Evolutionary conservation across 495 filamentous ascomycete species (phyloP).

Genomic region (Glonium stellatum): DNA sequence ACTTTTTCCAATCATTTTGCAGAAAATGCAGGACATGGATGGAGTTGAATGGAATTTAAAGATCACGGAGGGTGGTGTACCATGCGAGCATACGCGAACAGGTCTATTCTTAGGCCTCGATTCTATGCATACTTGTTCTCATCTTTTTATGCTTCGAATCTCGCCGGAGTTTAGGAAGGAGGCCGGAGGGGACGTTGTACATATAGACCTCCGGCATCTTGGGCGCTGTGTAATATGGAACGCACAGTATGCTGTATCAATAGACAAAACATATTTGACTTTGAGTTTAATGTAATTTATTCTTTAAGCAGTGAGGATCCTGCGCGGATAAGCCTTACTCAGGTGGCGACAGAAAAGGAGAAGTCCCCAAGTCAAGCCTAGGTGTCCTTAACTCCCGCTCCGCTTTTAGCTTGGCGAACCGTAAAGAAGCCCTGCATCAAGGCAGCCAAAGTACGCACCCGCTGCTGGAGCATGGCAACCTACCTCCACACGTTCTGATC

Average conservation of each 20-base stretch:
- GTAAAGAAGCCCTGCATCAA: background rate
- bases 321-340: background rate
- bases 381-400: background rate
- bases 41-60: background rate
- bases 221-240: background rate
- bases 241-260: background rate
- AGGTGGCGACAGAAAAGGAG: background rate
- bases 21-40: background rate
- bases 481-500: background rate
- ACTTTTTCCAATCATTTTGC: background rate
- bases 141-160: background rate
- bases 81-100: background rate
- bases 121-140: background rate
- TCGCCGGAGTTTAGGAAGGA: constrained; percentile 2
- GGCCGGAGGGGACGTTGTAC: background rate
- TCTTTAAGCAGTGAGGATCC: no score
- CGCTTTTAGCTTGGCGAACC: background rate
- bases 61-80: background rate
- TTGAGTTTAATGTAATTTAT: background rate
- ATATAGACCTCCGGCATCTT: constrained; percentile 7
- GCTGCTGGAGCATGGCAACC: background rate
- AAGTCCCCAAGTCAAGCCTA: background rate
- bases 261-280: background rate
- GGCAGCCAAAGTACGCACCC: background rate
- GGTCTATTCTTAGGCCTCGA: background rate